phyloP scores from a whole-genome alignment of 805 yeast genomes.

The Candida germanica region DNA sequence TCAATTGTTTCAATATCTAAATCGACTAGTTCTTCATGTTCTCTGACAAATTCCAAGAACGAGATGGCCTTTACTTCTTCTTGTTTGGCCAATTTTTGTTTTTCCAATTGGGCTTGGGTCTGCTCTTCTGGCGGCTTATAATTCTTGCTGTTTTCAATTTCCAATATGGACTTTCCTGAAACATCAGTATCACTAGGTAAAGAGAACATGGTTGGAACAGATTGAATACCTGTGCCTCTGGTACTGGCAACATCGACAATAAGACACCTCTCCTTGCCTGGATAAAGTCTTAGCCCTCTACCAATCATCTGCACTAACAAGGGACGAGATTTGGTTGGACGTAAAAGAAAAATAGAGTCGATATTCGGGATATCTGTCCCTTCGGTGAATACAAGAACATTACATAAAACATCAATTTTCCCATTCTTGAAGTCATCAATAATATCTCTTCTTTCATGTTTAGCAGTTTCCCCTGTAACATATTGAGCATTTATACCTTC shows the following conservation, averaged over 20 bases:
- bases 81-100: constrained; percentile 3
- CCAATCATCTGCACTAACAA: constrained; percentile 87
- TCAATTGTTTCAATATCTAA: constrained; percentile 38
- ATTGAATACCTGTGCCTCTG: constrained; percentile 47
- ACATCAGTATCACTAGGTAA: constrained; percentile 20
- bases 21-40: constrained; percentile 14
- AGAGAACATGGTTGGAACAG: constrained; percentile 51
- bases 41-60: no score
- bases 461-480: constrained; percentile 65
- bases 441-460: constrained; percentile 47
- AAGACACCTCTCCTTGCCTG: constrained; percentile 63
- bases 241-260: constrained; percentile 76
- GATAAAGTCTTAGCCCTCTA: constrained; percentile 70
- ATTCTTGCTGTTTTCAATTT: constrained; percentile 12
- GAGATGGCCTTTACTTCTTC: constrained; percentile 12
- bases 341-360: constrained; percentile 71
- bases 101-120: constrained; percentile 5
- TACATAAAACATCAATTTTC: constrained; percentile 67
- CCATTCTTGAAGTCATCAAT: constrained; percentile 62
- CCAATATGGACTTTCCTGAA: constrained; percentile 12
- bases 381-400: constrained; percentile 88
- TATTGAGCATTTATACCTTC: constrained; percentile 67
- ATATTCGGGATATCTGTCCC: constrained; percentile 93
- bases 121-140: no score
- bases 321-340: constrained; percentile 77